phyloP scores from a whole-genome alignment of 2,329 filamentous ascomycete genomes.

The Nothophoma quercina region DNA sequence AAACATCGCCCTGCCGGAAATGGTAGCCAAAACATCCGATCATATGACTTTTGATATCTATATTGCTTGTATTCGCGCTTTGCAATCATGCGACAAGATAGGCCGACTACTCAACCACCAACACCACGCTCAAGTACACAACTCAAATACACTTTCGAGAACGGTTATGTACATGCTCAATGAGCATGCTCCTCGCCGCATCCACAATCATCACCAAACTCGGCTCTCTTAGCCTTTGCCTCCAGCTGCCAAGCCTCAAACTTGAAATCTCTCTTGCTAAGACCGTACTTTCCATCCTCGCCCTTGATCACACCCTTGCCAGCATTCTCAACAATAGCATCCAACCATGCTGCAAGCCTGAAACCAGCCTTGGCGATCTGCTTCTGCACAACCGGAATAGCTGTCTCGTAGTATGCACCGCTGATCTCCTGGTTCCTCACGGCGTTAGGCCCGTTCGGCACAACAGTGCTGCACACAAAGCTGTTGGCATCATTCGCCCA shows the following conservation, averaged over 20 bases:
- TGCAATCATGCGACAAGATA: not conserved
- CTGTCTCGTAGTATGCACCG: slow-evolving; percentile 46
- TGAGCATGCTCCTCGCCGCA: slow-evolving; percentile 34
- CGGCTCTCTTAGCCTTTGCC: slow-evolving; percentile 35
- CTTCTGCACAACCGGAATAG: slow-evolving; percentile 50
- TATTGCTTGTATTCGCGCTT: too few relatives aligned
- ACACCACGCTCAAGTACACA: slow-evolving; percentile 1
- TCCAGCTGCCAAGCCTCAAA: slow-evolving; percentile 40
- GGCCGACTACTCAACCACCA: slow-evolving; percentile 1
- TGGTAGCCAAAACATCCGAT: too few relatives aligned
- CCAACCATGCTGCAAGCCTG: slow-evolving; percentile 43
- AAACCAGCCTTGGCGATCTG: slow-evolving; percentile 55
- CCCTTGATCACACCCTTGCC: slow-evolving; percentile 21
- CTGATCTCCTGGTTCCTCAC: slow-evolving; percentile 50
- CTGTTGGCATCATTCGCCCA: slow-evolving; percentile 56
- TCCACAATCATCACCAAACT: slow-evolving; percentile 40
- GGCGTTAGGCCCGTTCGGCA: slow-evolving; percentile 48
- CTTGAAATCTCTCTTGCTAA: slow-evolving; percentile 24
- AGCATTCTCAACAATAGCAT: slow-evolving; percentile 35
- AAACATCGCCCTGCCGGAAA: too few relatives aligned
- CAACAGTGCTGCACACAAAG: slow-evolving; percentile 53
- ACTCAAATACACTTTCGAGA: not conserved
- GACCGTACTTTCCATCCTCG: slow-evolving; percentile 11
- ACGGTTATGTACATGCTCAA: slow-evolving; percentile 11
- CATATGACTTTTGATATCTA: too few relatives aligned